Evolutionary conservation across 2,329 filamentous ascomycete species (phyloP).

Genomic region (Penicillium sp.): DNA sequence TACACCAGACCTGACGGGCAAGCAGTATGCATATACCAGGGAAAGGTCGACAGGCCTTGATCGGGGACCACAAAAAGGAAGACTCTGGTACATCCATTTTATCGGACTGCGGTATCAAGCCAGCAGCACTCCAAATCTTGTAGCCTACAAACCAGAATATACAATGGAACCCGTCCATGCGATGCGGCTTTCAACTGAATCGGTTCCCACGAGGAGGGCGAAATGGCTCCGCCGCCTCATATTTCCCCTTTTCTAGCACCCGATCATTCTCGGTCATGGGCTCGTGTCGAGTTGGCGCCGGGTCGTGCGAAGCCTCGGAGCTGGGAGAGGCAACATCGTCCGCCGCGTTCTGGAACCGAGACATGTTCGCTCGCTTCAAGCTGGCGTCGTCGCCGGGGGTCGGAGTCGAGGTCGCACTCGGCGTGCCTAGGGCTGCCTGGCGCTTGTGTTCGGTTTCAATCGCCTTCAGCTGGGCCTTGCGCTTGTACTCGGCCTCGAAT

Average conservation of each 20-base stretch:
- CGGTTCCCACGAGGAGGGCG: conserved; percentile 79
- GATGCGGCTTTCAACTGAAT: conserved; percentile 70
- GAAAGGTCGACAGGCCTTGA: too few species aligned
- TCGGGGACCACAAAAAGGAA: too few species aligned
- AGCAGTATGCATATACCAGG: too few species aligned
- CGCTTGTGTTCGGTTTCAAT: conserved; percentile 38
- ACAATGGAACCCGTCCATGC: too few species aligned
- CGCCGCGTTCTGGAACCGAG: conserved; percentile 28
- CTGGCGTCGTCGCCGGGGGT: conserved; percentile 29
- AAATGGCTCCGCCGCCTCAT: conserved; percentile 75
- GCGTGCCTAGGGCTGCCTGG: conserved; percentile 25
- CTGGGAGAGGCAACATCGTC: conserved; percentile 64
- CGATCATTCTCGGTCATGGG: conserved; percentile 67
- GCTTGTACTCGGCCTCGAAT: conserved; percentile 67
- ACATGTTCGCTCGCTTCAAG: conserved; percentile 36
- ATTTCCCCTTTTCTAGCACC: conserved; percentile 78
- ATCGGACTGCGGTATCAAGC: too few species aligned
- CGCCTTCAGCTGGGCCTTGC: conserved; percentile 41
- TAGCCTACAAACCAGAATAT: too few species aligned
- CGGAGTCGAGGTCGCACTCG: conserved; percentile 14
- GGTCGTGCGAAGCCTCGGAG: conserved; percentile 70
- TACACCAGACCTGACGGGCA: too few species aligned
- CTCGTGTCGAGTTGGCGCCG: conserved; percentile 80
- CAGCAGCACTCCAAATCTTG: too few species aligned
- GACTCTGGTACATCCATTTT: too few species aligned